A percentile compares a stretch with the other conserved stretches of the same genome.
Conservation (phyloP, 2,329 filamentous ascomycete genomes). For the Microdochium nivale region DNA sequence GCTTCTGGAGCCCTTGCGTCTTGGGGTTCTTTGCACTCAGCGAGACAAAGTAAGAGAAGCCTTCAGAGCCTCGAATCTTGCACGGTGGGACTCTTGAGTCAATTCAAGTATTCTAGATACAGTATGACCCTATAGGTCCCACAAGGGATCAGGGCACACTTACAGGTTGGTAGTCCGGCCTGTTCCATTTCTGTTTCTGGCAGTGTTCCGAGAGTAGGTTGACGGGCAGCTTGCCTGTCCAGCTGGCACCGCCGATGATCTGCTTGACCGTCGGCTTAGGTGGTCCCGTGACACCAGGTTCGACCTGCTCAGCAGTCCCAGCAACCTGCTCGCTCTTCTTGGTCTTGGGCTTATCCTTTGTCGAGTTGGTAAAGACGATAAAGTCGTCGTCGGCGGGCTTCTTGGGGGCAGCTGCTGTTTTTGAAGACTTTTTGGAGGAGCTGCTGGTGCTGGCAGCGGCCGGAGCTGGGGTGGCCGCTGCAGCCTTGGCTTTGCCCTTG, state of each 20-base stretch:
- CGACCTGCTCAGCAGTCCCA: conserved; percentile 12
- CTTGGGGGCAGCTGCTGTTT: conserved; percentile 20
- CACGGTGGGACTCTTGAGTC: conserved; percentile 12
- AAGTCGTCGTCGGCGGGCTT: conserved; percentile 35
- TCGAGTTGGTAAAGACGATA: conserved; percentile 49
- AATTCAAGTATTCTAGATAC: background rate
- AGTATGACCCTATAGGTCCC: conserved; percentile 7
- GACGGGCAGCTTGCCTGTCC: conserved; percentile 94
- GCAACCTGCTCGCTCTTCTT: conserved; percentile 13
- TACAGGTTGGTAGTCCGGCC: conserved; percentile 82
- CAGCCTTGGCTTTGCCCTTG: conserved; percentile 42
- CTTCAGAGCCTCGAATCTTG: conserved; percentile 58
- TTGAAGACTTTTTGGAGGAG: conserved; percentile 23
- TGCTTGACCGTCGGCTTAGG: conserved; percentile 62
- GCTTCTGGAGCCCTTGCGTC: conserved; percentile 64
- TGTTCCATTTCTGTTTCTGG: conserved; percentile 92
- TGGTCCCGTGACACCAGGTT: conserved; percentile 29
- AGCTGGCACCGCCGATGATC: conserved; percentile 87
- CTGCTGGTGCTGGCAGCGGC: conserved; percentile 10
- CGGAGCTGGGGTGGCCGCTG: conserved; percentile 24
- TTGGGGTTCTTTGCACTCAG: conserved; percentile 70
- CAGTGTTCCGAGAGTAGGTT: conserved; percentile 92
- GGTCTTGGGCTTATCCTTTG: conserved; percentile 42
- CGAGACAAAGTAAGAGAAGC: conserved; percentile 73
- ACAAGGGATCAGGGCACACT: conserved; percentile 12